Evolutionary conservation across 2,329 filamentous ascomycete genomes (phyloP).

Genomic region (Botryosphaeria dothidea): DNA sequence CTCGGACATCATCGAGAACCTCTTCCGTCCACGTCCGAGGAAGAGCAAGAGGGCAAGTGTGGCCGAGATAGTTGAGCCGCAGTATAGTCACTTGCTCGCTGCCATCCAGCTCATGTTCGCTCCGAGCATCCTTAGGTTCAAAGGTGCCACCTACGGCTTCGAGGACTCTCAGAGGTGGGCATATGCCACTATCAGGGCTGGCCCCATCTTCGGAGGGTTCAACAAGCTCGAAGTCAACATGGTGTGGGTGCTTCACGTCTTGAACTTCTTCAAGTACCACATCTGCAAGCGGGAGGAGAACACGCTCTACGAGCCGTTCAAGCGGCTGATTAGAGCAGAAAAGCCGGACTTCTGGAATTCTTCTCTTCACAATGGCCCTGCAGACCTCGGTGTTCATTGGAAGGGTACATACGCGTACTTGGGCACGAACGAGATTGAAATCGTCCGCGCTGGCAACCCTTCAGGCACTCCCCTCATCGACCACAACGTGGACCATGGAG

Average conservation of each 20-base stretch:
- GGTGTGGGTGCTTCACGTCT: slow-evolving; percentile 47
- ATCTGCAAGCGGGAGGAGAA: slow-evolving; percentile 42
- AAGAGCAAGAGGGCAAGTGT: slow-evolving; percentile 10
- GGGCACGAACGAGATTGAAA: slow-evolving; percentile 29
- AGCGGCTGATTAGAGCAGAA: slow-evolving; percentile 36
- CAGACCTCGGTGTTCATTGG: slow-evolving; percentile 47
- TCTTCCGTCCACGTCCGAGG: slow-evolving; percentile 26
- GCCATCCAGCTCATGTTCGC: slow-evolving; percentile 36
- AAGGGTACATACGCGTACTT: slow-evolving; percentile 53
- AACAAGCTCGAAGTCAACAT: slow-evolving; percentile 44
- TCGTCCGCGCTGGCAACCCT: slow-evolving; percentile 25
- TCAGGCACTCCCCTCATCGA: slow-evolving; percentile 23
- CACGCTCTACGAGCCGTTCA: slow-evolving; percentile 39
- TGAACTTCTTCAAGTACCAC: slow-evolving; percentile 58
- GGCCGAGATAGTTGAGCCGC: neutral
- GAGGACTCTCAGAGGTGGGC: slow-evolving; percentile 47
- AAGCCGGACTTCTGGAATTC: slow-evolving; percentile 46
- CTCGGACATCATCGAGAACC: slow-evolving; percentile 30
- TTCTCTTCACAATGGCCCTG: slow-evolving; percentile 35
- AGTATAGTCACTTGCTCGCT: slow-evolving; percentile 24
- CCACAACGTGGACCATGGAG: slow-evolving; percentile 34
- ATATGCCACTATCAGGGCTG: slow-evolving; percentile 32
- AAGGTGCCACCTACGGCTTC: slow-evolving; percentile 29
- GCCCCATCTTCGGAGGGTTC: slow-evolving; percentile 3
- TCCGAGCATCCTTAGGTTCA: slow-evolving; percentile 32